Conservation (phyloP, 768 basidiomycete species). For the Rhodotorula paludigena region DNA sequence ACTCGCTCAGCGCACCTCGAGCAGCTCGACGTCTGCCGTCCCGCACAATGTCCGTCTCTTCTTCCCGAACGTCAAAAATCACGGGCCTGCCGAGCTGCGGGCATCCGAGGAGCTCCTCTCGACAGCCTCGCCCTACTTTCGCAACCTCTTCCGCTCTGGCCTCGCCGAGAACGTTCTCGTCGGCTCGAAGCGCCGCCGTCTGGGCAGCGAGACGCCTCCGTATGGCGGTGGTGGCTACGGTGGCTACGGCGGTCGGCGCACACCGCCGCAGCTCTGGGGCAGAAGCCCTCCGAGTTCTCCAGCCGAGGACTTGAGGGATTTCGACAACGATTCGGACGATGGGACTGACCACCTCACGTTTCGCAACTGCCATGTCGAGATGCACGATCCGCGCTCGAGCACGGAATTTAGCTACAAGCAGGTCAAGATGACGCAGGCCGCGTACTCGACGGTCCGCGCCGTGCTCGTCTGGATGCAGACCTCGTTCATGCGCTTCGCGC, state of each 20-base stretch:
- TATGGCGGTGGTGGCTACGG: too few relatives aligned
- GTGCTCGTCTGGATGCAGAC: not conserved
- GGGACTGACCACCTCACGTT: not conserved
- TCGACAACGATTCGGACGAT: not conserved
- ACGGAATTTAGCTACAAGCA: not conserved
- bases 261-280: too few relatives aligned
- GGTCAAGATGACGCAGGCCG: not conserved
- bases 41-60: not conserved
- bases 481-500: not conserved
- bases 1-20: too few relatives aligned
- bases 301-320: not conserved
- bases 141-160: not conserved
- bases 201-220: not conserved
- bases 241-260: too few relatives aligned
- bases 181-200: not conserved
- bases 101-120: not conserved
- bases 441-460: conserved; percentile 10
- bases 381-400: not conserved
- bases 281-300: too few relatives aligned
- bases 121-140: not conserved
- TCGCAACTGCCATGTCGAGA: not conserved
- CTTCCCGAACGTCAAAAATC: not conserved
- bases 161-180: not conserved
- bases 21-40: too few relatives aligned
- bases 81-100: not conserved